These are phyloP conservation scores for Penicillium ucsense DNA, from an alignment of 495 filamentous ascomycete genomes.

Conservation along the genomic window DNA sequence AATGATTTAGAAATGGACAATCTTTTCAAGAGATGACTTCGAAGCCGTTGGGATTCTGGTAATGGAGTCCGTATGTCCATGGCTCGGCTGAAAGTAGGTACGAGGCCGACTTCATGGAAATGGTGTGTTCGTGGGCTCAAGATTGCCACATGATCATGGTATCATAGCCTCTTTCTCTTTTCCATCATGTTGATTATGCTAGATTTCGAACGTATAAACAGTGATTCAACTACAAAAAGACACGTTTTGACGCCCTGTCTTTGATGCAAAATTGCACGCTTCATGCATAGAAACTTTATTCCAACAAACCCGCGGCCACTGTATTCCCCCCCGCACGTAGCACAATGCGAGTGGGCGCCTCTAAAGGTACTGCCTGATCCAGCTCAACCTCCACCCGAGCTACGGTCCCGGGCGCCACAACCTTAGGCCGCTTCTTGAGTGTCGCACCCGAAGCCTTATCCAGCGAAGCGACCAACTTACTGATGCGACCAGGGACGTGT, in stretches of 20 bases:
- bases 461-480: constrained; percentile 55
- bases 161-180: too few species aligned
- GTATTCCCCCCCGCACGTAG: constrained; percentile 71
- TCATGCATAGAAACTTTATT: constrained; percentile 30
- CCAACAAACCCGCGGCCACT: constrained; percentile 76
- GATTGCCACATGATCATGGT: too few species aligned
- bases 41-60: too few species aligned
- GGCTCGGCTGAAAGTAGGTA: too few species aligned
- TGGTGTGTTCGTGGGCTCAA: too few species aligned
- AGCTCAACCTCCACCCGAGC: constrained; percentile 63
- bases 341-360: constrained; percentile 69
- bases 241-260: neutral
- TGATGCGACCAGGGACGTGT: constrained; percentile 67
- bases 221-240: neutral
- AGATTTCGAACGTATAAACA: too few species aligned
- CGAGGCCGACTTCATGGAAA: too few species aligned
- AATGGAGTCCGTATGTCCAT: too few species aligned
- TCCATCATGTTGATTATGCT: too few species aligned
- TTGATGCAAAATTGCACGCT: too few species aligned
- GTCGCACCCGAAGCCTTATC: constrained; percentile 63
- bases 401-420: constrained; percentile 63
- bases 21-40: too few species aligned
- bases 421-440: constrained; percentile 73
- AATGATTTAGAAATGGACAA: too few species aligned
- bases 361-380: constrained; percentile 66